Evolutionary conservation across 1,139 yeast species (phyloP), one percentile per base, ranked within the genome.

Genomic region (Taiozyma sp.): DNA sequence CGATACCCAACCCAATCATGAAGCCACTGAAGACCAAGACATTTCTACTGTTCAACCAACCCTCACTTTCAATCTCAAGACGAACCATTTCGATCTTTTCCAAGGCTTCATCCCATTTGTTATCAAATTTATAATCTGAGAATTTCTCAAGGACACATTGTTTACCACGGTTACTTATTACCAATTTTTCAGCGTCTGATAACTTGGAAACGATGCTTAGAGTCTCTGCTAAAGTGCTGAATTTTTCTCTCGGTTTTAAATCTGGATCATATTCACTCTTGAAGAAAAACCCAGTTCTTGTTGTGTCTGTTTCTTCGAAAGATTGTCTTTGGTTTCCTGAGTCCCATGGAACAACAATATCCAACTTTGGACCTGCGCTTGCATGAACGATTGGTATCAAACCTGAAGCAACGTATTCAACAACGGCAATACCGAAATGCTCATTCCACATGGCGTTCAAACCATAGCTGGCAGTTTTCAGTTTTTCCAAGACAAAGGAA

Each of bases 381-480:
- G 96, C 95, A 68, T 95, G 99, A 4, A 83, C 93, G 4, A 95
- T 72, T 1, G 99, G 97, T 21, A 93, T 80, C 22, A 87, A 77
- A 0, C 98, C 98, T 49, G 88, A 80, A 2, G 95, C 85, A 72
- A 88, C 75, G 64, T 91, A 91, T 68, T 95, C 99, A 9, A 93
- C 99, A 8, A 93, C 95, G 2, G 97, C 95, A 63, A 95, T 95
- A 21, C 99, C 99, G 66, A 95, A 95, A 70, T 95, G 99, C 70
- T 95, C 99, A 68, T 95, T 93, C 99, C 99, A 95, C 99, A 95
- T 95, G 29, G 97, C 93, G 63, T 95, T 91, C 46, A 93, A 74
- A 4, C 99, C 99, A 60, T 80, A 83, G 41, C 83, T 80, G 2
- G 91, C 80, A 9, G 68, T 69, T n/a, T 73, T 63, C 44, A 95